phyloP scores from a whole-genome alignment of 2,329 filamentous ascomycete genomes.

The Penicillium expansum region DNA sequence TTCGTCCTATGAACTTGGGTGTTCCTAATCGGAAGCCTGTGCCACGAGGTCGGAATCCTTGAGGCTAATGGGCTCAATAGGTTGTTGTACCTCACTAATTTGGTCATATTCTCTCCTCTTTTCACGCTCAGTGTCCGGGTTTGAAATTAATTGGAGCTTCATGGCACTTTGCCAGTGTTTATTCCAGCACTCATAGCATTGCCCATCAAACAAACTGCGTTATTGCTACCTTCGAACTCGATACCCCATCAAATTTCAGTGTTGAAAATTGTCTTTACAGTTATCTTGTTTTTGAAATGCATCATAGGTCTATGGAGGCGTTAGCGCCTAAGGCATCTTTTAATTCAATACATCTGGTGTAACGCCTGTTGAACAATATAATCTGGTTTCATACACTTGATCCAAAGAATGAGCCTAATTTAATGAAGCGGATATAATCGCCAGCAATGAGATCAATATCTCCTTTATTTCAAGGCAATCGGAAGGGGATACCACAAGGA shows the following conservation, averaged over 20 bases:
- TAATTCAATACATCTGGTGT: not conserved
- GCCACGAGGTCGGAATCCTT: slow-evolving; percentile 24
- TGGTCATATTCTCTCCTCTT: not conserved
- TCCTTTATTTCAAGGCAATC: no score
- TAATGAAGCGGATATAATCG: not conserved
- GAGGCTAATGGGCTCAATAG: not conserved
- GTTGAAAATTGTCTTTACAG: not conserved
- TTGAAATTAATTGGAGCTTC: not conserved
- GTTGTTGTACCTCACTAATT: not conserved
- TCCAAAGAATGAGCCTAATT: not conserved
- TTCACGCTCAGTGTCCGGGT: not conserved
- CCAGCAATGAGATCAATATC: no score
- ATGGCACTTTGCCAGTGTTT: not conserved
- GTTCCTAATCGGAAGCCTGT: slow-evolving; percentile 41
- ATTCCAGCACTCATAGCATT: not conserved
- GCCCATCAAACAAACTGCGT: not conserved
- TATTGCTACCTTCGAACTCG: not conserved
- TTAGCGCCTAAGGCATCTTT: not conserved
- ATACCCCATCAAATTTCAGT: slow-evolving; percentile 2
- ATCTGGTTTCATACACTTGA: not conserved
- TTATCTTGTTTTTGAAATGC: not conserved
- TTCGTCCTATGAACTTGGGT: slow-evolving; percentile 36
- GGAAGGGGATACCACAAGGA: no score
- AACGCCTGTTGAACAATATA: not conserved
- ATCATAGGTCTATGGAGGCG: not conserved